Evolutionary conservation across 352 stramenopile genomes (phyloP).

Genomic region (Phytophthora hybrid): DNA sequence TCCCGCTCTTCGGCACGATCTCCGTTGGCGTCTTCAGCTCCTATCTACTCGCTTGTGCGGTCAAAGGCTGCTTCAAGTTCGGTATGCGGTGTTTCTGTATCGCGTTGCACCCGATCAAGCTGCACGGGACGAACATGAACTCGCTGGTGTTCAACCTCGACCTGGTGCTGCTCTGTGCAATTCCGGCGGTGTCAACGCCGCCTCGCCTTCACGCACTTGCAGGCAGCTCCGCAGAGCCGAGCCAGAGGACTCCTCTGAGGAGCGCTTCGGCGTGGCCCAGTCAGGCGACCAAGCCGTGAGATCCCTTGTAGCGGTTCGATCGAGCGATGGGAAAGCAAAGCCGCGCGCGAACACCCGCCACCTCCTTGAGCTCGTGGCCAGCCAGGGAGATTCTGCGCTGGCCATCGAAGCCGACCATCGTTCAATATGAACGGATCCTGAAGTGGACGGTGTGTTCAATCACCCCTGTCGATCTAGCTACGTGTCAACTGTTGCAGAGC

Average conservation of each 20-base stretch:
- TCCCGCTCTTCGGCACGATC: slow-evolving; percentile 96
- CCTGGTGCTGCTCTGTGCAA: slow-evolving; percentile 92
- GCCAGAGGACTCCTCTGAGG: too few relatives aligned
- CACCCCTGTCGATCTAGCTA: not conserved
- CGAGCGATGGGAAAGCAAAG: slow-evolving; percentile 39
- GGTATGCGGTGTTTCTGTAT: slow-evolving; percentile 95
- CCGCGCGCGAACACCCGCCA: slow-evolving; percentile 1
- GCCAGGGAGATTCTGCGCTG: too few relatives aligned
- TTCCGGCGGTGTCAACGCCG: slow-evolving; percentile 88
- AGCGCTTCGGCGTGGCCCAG: too few relatives aligned
- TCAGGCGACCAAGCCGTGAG: slow-evolving; percentile 14
- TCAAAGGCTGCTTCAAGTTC: slow-evolving; percentile 99
- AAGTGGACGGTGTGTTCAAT: too few relatives aligned
- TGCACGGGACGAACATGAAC: slow-evolving; percentile 98
- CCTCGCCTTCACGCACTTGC: slow-evolving; percentile 18
- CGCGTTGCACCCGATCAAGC: slow-evolving; percentile 97
- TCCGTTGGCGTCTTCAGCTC: slow-evolving; percentile 96
- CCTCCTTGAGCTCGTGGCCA: too few relatives aligned
- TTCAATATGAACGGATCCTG: too few relatives aligned
- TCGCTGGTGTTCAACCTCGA: slow-evolving; percentile 98
- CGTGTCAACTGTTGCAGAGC: not conserved
- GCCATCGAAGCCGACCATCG: too few relatives aligned
- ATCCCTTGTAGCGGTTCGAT: slow-evolving; percentile 26
- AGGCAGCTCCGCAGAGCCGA: not conserved
- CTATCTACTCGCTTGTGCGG: slow-evolving; percentile 95